Evolutionary conservation across 306 rosid species (phyloP), one percentile per base, ranked within the genome.

Genomic region (Begonia loranthoides): DNA sequence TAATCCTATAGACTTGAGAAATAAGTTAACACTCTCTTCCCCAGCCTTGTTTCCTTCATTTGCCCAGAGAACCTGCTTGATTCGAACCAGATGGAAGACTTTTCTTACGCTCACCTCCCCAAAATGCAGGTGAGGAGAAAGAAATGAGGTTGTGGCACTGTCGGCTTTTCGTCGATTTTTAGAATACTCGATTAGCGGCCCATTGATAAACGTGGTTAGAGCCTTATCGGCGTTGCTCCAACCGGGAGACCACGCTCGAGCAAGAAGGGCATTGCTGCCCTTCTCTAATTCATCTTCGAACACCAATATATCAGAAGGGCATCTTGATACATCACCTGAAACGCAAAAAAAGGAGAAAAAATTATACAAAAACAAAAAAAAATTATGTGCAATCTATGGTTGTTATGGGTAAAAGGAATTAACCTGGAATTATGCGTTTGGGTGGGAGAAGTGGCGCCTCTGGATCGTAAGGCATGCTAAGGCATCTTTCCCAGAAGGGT

Each of bases 211-310:
- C 19, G 81, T 55, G 13, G 93, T 79, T 15, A 86, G 58, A 12
- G 99, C 93, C 72, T 80, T 92, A 60, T 92, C 82, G 7, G 96
- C 99, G 22, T 73, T 83, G 76, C 94, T 86, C 99, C 99, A 92
- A 15, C 99, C 99, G 1, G 99, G 96, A 65, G 96, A 74, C 99
- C 99, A 92, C 54, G 96, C 99, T 71, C 99, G 74, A 55, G 96
- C 84, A n/a, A 92, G 96, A 69, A 92, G 94, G 0, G 99, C 99
- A 49, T 92, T 92, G 73, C 99, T 92, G 67, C 94, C 94, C 63
- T 92, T 92, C 79, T 92, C 99, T 34, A 48, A 75, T 57, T 92
- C 99, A 47, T 86, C 96, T 76, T 92, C 99, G 64, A 86, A 79
- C 55, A 77, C 63, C 64, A 87, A 62, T 13, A 70, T 57, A 65